Evolutionary conservation across 495 filamentous ascomycete genomes (phyloP).

Genomic region (Penicillium egyptiacum): DNA sequence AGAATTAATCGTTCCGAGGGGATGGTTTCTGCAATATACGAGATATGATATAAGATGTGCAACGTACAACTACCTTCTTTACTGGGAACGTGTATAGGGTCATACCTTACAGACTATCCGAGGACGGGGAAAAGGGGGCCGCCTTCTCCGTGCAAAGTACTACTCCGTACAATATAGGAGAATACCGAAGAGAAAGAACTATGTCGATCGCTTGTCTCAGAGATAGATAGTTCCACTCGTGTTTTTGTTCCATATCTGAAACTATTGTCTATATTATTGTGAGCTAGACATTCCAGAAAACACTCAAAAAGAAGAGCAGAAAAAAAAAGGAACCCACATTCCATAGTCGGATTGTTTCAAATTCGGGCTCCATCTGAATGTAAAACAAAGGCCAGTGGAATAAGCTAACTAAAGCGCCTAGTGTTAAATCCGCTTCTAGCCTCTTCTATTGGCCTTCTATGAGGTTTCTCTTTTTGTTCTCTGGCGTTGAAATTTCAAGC

Average conservation of each 20-base stretch:
- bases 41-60: background rate
- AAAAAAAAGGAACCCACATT: constrained; percentile 8
- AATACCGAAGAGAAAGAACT: background rate
- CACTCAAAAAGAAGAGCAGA: background rate
- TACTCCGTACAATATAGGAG: background rate
- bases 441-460: constrained; percentile 9
- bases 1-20: background rate
- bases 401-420: background rate
- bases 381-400: constrained; percentile 11
- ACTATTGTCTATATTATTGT: constrained; percentile 13
- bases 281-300: background rate
- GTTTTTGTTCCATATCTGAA: constrained; percentile 12
- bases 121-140: background rate
- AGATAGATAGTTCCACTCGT: constrained; percentile 1
- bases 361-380: background rate
- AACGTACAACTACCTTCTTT: background rate
- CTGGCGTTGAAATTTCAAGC: background rate
- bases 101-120: background rate
- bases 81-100: background rate
- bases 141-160: no score
- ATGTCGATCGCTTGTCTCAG: constrained; percentile 14
- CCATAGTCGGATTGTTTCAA: background rate
- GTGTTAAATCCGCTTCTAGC: constrained; percentile 7
- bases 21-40: background rate
- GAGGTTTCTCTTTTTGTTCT: constrained; percentile 15